These are phyloP conservation scores for Tricholoma sp. DNA, from an alignment of 768 basidiomycete species.

Conservation along the genomic window DNA sequence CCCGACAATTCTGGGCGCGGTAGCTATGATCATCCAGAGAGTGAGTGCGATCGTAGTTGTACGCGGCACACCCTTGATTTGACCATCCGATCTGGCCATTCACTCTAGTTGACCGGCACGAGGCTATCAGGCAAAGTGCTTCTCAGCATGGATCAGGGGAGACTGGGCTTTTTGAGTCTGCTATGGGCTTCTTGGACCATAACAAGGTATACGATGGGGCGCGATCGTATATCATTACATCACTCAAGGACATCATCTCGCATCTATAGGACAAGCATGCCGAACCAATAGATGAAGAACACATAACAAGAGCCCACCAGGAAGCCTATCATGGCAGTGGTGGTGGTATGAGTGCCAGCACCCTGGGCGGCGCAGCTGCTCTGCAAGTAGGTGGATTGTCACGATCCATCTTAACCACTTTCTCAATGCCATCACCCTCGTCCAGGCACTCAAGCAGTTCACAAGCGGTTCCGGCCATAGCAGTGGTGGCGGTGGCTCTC, in stretches of 20 bases:
- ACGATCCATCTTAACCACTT: neutral
- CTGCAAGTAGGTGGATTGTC: constrained; percentile 43
- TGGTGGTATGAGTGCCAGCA: constrained; percentile 50
- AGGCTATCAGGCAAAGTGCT: constrained; percentile 51
- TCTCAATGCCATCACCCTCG: neutral
- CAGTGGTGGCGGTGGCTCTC: constrained; percentile 37
- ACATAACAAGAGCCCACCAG: constrained; percentile 55
- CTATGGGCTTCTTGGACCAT: constrained; percentile 44
- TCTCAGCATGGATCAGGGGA: constrained; percentile 52
- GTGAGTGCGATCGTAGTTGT: constrained; percentile 19
- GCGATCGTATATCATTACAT: neutral
- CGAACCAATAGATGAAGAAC: constrained; percentile 62
- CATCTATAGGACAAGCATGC: constrained; percentile 42
- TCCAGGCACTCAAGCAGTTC: constrained; percentile 61
- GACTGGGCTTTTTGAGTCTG: constrained; percentile 49
- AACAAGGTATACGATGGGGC: constrained; percentile 42
- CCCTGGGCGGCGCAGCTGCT: constrained; percentile 76
- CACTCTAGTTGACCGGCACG: constrained; percentile 53
- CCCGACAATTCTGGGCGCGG: constrained; percentile 40
- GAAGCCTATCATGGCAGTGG: constrained; percentile 54
- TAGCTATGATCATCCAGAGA: constrained; percentile 19
- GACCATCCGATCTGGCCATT: neutral
- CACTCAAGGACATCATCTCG: neutral
- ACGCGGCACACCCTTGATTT: neutral
- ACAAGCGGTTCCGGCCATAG: constrained; percentile 42